A percentile compares a stretch with the other conserved stretches of the same genome.
Conservation (phyloP, 2,329 filamentous ascomycete species). For the Sphaerulina musiva region DNA sequence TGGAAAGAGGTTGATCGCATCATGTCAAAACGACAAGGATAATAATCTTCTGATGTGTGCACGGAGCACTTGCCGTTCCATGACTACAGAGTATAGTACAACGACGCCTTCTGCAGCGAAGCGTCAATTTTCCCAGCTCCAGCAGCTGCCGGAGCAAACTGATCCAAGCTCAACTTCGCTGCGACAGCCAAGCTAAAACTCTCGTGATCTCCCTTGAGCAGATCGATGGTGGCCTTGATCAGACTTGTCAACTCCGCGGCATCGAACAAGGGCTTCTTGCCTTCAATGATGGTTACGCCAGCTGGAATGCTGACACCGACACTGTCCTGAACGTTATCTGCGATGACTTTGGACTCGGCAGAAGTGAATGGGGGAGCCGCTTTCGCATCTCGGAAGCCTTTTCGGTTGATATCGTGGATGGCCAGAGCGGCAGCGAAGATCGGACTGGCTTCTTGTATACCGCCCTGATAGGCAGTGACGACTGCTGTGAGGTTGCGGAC, state of each 20-base stretch:
- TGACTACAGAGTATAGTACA: slow-evolving; percentile 14
- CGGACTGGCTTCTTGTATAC: slow-evolving; percentile 18
- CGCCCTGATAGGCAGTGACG: slow-evolving; percentile 23
- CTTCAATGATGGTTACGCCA: slow-evolving; percentile 17
- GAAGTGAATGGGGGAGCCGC: slow-evolving; percentile 17
- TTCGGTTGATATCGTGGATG: slow-evolving; percentile 24
- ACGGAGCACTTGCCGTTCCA: background rate
- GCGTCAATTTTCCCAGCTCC: slow-evolving; percentile 23
- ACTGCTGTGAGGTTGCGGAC: slow-evolving; percentile 22
- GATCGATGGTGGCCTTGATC: slow-evolving; percentile 22
- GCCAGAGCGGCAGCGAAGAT: slow-evolving; percentile 21
- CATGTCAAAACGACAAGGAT: background rate
- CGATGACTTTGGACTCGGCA: slow-evolving; percentile 23
- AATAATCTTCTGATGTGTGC: background rate
- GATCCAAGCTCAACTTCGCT: slow-evolving; percentile 21
- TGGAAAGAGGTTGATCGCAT: slow-evolving; percentile 1
- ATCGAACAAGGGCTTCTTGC: slow-evolving; percentile 26
- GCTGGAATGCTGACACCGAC: slow-evolving; percentile 25
- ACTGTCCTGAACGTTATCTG: slow-evolving; percentile 22
- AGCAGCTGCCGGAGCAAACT: slow-evolving; percentile 12
- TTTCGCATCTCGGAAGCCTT: slow-evolving; percentile 23
- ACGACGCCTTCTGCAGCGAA: slow-evolving; percentile 14
- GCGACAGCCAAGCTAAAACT: slow-evolving; percentile 23
- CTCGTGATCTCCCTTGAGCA: slow-evolving; percentile 26
- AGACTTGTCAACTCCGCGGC: slow-evolving; percentile 21